Evolutionary conservation across 495 filamentous ascomycete species (phyloP).

Genomic region (Aspergillus indologenus): DNA sequence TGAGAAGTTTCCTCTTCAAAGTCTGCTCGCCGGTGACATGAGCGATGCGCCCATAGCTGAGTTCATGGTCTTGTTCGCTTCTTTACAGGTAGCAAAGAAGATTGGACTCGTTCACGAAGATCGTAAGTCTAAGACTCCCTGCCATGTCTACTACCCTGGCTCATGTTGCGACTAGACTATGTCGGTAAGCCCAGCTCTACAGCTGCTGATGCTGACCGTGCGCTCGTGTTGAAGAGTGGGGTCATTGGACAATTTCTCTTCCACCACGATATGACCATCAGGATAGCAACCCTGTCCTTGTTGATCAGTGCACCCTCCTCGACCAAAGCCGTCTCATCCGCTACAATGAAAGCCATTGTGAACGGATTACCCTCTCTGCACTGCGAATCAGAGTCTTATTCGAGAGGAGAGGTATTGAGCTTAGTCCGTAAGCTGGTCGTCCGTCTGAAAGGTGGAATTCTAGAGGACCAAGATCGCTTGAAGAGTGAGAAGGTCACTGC

Average conservation of each 20-base stretch:
- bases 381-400: conserved; percentile 78
- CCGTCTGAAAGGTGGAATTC: conserved; percentile 50
- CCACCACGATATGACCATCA: conserved; percentile 57
- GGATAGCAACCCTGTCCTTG: conserved; percentile 72
- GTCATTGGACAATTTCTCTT: conserved; percentile 55
- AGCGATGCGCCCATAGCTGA: conserved; percentile 46
- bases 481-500: conserved; percentile 9
- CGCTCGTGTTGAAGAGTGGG: conserved; percentile 39
- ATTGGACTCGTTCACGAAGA: conserved; percentile 70
- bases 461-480: conserved; percentile 21
- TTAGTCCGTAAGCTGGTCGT: conserved; percentile 65
- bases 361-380: conserved; percentile 64
- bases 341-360: conserved; percentile 57
- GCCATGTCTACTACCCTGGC: background rate
- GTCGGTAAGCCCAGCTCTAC: conserved; percentile 24
- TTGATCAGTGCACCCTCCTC: conserved; percentile 66
- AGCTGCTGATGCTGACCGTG: conserved; percentile 10
- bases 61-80: conserved; percentile 60
- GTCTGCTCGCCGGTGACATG: conserved; percentile 39
- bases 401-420: conserved; percentile 71
- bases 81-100: conserved; percentile 77
- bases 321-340: conserved; percentile 63
- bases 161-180: conserved; percentile 29
- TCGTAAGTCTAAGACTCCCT: conserved; percentile 45
- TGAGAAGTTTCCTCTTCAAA: conserved; percentile 39